Evolutionary conservation across 78 protist genomes (phyloP).

Genomic region (Trichosphaerium sp.): DNA sequence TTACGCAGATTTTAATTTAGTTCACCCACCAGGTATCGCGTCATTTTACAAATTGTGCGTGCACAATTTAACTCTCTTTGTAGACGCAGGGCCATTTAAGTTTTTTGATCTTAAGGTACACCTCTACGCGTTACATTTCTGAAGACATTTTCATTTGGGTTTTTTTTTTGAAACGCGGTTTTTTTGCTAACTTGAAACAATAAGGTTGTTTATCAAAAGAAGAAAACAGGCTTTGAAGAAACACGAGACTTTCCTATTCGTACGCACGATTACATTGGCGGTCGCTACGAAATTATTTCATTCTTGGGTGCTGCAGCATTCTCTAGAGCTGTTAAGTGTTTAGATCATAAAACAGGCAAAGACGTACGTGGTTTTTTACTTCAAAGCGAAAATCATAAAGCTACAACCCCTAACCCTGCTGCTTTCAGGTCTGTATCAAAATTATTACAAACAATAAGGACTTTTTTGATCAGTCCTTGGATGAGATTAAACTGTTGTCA

Average conservation of each 20-base stretch:
- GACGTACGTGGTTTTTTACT: neutral
- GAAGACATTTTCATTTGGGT: too few relatives aligned
- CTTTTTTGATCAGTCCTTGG: conserved; percentile 73
- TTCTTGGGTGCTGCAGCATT: conserved; percentile 60
- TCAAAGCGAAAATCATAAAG: neutral
- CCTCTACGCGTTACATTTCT: too few relatives aligned
- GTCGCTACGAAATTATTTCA: conserved; percentile 46
- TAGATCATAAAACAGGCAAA: conserved; percentile 26
- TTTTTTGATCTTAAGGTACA: too few relatives aligned
- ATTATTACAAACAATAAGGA: conserved; percentile 68
- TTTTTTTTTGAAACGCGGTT: too few relatives aligned
- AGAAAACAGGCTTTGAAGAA: conserved; percentile 49
- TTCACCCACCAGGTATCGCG: too few relatives aligned
- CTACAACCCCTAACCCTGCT: neutral
- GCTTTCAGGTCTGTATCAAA: conserved; percentile 47
- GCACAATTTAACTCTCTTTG: too few relatives aligned
- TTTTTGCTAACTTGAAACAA: neutral
- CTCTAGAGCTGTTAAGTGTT: conserved; percentile 51
- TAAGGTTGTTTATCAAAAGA: conserved; percentile 6
- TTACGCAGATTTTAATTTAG: too few relatives aligned
- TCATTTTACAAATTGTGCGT: too few relatives aligned
- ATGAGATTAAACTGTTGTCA: conserved; percentile 65
- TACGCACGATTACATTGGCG: conserved; percentile 35
- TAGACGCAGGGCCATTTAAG: too few relatives aligned
- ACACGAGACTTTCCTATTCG: conserved; percentile 38